Percentiles rank a stretch among this genome's conserved stretches.
phyloP scores from a whole-genome alignment of 345 rosid genomes.

The Garcia nutans region DNA sequence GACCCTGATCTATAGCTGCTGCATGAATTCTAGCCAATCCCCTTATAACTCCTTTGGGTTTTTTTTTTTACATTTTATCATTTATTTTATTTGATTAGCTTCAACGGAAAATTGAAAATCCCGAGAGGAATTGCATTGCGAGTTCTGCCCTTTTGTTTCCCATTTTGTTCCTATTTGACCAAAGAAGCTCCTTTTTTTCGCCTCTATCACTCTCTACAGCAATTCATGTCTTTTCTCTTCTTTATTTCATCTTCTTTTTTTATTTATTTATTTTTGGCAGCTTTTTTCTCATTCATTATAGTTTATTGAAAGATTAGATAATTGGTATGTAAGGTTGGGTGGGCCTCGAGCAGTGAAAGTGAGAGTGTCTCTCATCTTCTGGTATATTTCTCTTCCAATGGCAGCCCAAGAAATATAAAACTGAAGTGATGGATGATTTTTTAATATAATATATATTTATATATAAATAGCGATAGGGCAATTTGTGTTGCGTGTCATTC shows the following conservation, averaged over 20 bases:
- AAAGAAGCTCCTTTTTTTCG: background rate
- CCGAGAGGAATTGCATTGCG: constrained; percentile 33
- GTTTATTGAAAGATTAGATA: background rate
- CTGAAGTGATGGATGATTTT: background rate
- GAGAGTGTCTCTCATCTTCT: constrained; percentile 9
- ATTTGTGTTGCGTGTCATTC: too few relatives aligned
- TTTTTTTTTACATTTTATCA: background rate
- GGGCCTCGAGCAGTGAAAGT: constrained; percentile 1
- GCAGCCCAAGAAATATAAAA: background rate
- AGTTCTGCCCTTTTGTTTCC: background rate
- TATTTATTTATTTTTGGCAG: background rate
- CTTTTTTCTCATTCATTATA: background rate
- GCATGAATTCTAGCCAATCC: constrained; percentile 3
- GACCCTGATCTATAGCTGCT: constrained; percentile 36
- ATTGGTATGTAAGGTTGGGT: background rate
- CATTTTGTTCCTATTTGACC: background rate
- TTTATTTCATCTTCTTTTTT: background rate
- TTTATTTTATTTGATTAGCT: constrained; percentile 21
- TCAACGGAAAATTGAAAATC: constrained; percentile 50
- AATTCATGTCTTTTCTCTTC: background rate
- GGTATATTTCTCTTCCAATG: background rate
- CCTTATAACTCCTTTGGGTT: background rate
- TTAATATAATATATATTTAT: too few relatives aligned
- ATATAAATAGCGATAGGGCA: background rate
- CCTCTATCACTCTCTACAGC: too few relatives aligned